phyloP scores from a whole-genome alignment of 805 yeast genomes.

The Cyberlindnera mycetangii region DNA sequence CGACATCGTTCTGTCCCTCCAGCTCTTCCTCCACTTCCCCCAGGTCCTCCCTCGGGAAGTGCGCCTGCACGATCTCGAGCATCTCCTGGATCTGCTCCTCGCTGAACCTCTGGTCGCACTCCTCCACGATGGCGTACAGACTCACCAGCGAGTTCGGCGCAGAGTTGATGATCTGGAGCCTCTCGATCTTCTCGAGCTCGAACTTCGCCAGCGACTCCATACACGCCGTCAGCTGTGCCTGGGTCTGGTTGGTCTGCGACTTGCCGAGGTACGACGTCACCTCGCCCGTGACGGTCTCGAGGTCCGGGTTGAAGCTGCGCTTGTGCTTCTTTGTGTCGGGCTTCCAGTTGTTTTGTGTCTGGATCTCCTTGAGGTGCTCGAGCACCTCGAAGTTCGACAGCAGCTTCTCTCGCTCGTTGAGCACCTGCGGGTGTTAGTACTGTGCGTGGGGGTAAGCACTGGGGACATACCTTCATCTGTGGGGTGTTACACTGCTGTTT shows the following conservation, averaged over 20 bases:
- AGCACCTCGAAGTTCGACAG: slow-evolving; percentile 56
- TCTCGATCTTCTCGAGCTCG: slow-evolving; percentile 75
- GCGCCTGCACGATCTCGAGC: slow-evolving; percentile 49
- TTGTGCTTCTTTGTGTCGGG: slow-evolving; percentile 23
- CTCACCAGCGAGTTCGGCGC: slow-evolving; percentile 80
- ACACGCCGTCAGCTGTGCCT: slow-evolving; percentile 28
- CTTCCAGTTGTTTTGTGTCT: slow-evolving; percentile 35
- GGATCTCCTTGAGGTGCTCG: slow-evolving; percentile 44
- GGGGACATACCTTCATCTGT: neutral
- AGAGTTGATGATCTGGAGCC: slow-evolving; percentile 76
- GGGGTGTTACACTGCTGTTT: no score
- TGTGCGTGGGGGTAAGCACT: neutral
- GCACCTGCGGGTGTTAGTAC: slow-evolving; percentile 23
- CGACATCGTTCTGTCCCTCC: slow-evolving; percentile 3
- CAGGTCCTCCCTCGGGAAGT: slow-evolving; percentile 40
- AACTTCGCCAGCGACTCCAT: slow-evolving; percentile 35
- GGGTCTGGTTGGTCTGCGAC: slow-evolving; percentile 24
- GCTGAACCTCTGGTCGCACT: slow-evolving; percentile 83
- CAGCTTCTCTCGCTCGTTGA: slow-evolving; percentile 48
- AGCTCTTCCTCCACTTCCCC: slow-evolving; percentile 11
- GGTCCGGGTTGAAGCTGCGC: slow-evolving; percentile 32
- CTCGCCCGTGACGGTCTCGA: slow-evolving; percentile 35
- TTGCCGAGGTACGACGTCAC: slow-evolving; percentile 24
- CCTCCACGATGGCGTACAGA: slow-evolving; percentile 79
- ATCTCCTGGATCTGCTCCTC: slow-evolving; percentile 63